Base-by-base conservation (phyloP, 2,329 filamentous ascomycete genomes). In the Trichoderma sp. region DNA sequence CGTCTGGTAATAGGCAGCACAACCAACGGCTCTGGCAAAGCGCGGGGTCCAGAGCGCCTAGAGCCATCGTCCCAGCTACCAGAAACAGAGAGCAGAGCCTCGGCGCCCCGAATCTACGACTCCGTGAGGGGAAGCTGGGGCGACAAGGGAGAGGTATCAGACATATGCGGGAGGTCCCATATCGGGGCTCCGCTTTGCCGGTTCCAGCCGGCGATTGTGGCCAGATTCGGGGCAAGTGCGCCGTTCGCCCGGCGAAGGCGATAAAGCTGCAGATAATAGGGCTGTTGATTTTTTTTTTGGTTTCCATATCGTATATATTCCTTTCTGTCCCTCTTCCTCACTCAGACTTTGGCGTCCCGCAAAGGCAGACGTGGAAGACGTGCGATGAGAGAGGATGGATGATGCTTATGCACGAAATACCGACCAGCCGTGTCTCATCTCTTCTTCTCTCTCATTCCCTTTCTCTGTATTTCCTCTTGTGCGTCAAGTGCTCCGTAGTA, bases 111-210 rank as follows among this genome's bases (percentile, higher is more conserved):
- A 63, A 37, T 49, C 59, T 61, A 24, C 46, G 37, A 63, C 8
- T 26, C 59, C 14, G 59, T 51, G 46, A 54, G 46, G 60, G 46
- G 60, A 39, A 54, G 21, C 4, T 24, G 11, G 46, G n/a, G 46
- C 5, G n/a, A 21, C 46, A 49, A 37, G 30, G 46, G 37, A 54
- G 6, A n/a, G n/a, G 46, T 18, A 43, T 49, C 46, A 49, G 46
- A 28, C 46, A 54, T 4, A 39, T 49, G n/a, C 46, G 49, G 43
- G 49, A 54, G 10, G 43, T 18, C 39, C 32, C 32, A 55, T 55
- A 43, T 39, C 60, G 60, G 60, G 54, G 60, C 60, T 64, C 60
- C 60, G 49, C 49, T 64, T 55, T 55, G 37, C 49, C 24, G 60
- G 60, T 30, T n/a, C 26, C 60, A 54, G 39, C 11, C 51, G 49